A percentile compares a stretch with the other conserved stretches of the same genome.
phyloP scores from a whole-genome alignment of 2,329 filamentous ascomycete genomes.

The Tympanopsis confertula region DNA sequence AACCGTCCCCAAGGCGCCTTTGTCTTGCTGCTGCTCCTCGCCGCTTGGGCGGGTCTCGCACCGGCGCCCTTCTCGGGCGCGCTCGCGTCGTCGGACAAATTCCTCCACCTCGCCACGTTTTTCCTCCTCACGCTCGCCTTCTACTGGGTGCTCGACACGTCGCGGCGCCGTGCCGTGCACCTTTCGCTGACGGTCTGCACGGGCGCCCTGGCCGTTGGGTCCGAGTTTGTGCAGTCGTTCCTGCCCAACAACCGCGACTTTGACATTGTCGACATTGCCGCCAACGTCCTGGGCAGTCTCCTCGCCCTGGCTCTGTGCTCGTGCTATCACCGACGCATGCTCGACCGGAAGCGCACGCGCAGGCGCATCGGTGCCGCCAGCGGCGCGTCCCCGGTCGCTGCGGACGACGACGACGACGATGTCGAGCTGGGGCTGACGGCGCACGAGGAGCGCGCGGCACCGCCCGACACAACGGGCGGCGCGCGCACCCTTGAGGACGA shows the following conservation, averaged over 20 bases:
- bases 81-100: constrained; percentile 69
- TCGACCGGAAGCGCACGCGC: constrained; percentile 69
- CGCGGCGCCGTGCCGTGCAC: constrained; percentile 72
- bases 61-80: constrained; percentile 34
- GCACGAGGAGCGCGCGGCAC: constrained; percentile 14
- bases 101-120: constrained; percentile 77
- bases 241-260: constrained; percentile 64
- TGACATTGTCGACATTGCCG: constrained; percentile 77
- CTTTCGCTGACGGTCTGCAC: constrained; percentile 75
- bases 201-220: constrained; percentile 56
- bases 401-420: constrained; percentile 44
- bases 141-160: constrained; percentile 95
- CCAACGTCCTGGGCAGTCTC: constrained; percentile 73
- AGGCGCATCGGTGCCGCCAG: constrained; percentile 64
- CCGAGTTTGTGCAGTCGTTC: constrained; percentile 64
- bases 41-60: constrained; percentile 72
- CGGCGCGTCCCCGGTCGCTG: constrained; percentile 40
- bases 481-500: constrained; percentile 56
- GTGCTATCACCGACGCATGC: constrained; percentile 92
- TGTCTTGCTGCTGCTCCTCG: constrained; percentile 58
- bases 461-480: background rate
- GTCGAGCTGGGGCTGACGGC: constrained; percentile 56
- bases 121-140: constrained; percentile 78
- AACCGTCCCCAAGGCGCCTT: constrained; percentile 44
- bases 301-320: constrained; percentile 62